Percentiles rank a stretch among this genome's conserved stretches.
Evolutionary conservation across 768 basidiomycete genomes (phyloP).

Genomic region (Mycena sanguinolenta): DNA sequence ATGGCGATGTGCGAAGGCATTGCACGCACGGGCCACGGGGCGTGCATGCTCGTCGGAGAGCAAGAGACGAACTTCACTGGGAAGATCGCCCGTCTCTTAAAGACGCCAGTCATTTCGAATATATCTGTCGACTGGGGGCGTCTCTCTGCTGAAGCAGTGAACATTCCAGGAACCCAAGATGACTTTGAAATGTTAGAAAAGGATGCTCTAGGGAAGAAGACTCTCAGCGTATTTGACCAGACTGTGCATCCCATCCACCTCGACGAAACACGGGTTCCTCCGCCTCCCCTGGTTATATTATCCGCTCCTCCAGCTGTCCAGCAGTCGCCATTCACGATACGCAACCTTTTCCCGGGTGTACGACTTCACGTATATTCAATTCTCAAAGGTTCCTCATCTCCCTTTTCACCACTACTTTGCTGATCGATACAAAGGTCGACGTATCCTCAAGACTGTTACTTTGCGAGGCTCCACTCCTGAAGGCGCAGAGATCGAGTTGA

Average conservation of each 20-base stretch:
- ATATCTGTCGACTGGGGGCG: slow-evolving; percentile 55
- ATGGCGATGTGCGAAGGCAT: slow-evolving; percentile 57
- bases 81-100: slow-evolving; percentile 56
- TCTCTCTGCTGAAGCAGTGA: background rate
- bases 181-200: slow-evolving; percentile 35
- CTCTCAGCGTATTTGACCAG: slow-evolving; percentile 32
- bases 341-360: slow-evolving; percentile 27
- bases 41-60: slow-evolving; percentile 51
- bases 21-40: slow-evolving; percentile 57
- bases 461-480: slow-evolving; percentile 28
- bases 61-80: slow-evolving; percentile 50
- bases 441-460: slow-evolving; percentile 29
- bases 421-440: slow-evolving; percentile 11
- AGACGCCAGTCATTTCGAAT: slow-evolving; percentile 50
- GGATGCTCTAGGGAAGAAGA: slow-evolving; percentile 1
- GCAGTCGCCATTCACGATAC: slow-evolving; percentile 30
- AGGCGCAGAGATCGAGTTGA: slow-evolving; percentile 35
- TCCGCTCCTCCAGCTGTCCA: slow-evolving; percentile 23
- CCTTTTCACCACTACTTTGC: background rate
- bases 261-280: slow-evolving; percentile 18
- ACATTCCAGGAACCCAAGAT: background rate
- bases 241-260: background rate
- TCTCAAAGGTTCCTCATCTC: slow-evolving; percentile 26
- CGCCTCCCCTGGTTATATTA: slow-evolving; percentile 15
- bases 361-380: slow-evolving; percentile 30